phyloP scores from a whole-genome alignment of 257 asterid genomes.

The Nicotiana knightiana region DNA sequence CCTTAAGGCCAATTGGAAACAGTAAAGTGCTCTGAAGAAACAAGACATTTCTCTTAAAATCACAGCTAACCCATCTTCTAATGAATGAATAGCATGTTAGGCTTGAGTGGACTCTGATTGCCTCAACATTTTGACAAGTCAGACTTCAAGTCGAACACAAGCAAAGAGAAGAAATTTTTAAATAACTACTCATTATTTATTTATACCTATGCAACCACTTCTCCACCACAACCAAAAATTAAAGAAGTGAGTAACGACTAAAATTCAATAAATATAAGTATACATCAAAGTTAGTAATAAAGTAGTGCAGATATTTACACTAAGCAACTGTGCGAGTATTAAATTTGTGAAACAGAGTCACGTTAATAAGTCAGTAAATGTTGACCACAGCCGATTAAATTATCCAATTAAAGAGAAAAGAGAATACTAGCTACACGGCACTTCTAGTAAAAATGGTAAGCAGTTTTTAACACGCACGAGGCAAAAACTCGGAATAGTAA shows the following conservation, averaged over 20 bases:
- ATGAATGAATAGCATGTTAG: not conserved
- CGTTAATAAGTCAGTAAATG: not conserved
- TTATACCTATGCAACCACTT: not conserved
- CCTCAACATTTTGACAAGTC: not conserved
- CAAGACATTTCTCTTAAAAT: not conserved
- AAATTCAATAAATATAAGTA: not conserved
- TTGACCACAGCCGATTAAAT: not conserved
- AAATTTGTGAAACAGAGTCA: not conserved
- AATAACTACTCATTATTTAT: not conserved
- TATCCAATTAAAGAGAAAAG: not conserved
- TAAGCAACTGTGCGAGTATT: not conserved
- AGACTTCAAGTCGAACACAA: not conserved
- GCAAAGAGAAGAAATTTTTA: not conserved
- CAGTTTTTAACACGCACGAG: not conserved
- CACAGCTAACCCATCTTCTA: not conserved
- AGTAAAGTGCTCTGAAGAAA: not conserved
- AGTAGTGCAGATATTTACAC: not conserved
- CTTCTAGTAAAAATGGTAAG: not conserved
- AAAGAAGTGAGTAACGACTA: not conserved
- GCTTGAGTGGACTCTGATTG: not conserved
- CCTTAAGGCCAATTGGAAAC: not conserved
- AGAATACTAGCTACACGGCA: not conserved
- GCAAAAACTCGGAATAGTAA: not conserved
- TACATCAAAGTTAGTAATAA: not conserved
- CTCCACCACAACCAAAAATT: not conserved